A percentile compares a stretch with the other conserved stretches of the same genome.
These are phyloP conservation scores for Stagonosporopsis cucurbitacearum DNA, from an alignment of 2,329 filamentous ascomycete species.

Conservation along the genomic window DNA sequence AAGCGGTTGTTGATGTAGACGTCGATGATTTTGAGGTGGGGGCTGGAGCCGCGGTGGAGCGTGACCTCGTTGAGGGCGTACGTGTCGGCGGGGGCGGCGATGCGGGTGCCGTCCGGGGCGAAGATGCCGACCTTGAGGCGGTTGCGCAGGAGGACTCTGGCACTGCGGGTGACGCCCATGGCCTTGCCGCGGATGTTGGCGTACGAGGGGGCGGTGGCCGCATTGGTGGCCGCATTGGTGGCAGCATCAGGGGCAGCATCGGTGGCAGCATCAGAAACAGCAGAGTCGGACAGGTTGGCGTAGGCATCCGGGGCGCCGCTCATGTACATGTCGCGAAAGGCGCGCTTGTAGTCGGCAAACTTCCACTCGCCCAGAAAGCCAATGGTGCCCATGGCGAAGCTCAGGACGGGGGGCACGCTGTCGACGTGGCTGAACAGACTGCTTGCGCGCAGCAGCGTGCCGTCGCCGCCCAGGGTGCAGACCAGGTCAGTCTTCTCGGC, in stretches of 20 bases:
- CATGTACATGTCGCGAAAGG: conserved; percentile 94
- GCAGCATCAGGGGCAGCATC: conserved; percentile 57
- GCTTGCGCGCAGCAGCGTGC: conserved; percentile 84
- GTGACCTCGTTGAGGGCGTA: conserved; percentile 94
- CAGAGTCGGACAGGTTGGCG: conserved; percentile 66
- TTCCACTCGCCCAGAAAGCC: conserved; percentile 98
- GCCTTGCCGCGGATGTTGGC: conserved; percentile 78
- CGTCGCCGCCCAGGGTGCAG: conserved; percentile 90
- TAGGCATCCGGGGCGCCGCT: conserved; percentile 64
- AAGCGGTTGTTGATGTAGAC: conserved; percentile 89
- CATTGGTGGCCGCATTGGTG: conserved; percentile 27
- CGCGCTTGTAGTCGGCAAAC: conserved; percentile 88
- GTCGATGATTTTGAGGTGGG: conserved; percentile 90
- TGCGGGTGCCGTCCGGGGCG: conserved; percentile 66
- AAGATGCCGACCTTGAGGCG: conserved; percentile 86
- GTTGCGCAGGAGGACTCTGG: conserved; percentile 85
- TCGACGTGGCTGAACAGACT: conserved; percentile 83
- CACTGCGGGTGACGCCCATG: conserved; percentile 75
- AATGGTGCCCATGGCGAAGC: conserved; percentile 95
- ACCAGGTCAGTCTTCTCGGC: conserved; percentile 86
- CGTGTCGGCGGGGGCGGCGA: conserved; percentile 49
- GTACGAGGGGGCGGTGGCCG: conserved; percentile 59
- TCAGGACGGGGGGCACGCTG: conserved; percentile 86
- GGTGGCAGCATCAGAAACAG: conserved; percentile 51
- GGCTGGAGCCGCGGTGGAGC: conserved; percentile 86